Conservation (phyloP, 164 flowering plant species). For the Aristolochia contorta region DNA sequence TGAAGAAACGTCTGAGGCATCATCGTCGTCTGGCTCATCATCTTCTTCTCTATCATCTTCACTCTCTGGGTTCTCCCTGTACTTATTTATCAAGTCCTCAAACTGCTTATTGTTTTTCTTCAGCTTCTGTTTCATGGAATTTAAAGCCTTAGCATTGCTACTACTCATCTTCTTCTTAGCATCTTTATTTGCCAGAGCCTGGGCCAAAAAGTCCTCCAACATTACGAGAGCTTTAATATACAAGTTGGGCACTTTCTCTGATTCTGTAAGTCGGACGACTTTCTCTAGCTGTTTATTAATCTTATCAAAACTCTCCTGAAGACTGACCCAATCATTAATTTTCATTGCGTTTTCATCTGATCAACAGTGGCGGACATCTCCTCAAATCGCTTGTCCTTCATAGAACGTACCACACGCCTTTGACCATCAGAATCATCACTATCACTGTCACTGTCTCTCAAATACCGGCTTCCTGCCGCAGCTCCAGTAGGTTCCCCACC, state of each 20-base stretch:
- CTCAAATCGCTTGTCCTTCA: constrained; percentile 75
- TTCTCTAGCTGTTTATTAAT: constrained; percentile 87
- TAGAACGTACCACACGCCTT: constrained; percentile 62
- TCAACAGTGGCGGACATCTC: constrained; percentile 67
- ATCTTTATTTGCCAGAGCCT: constrained; percentile 81
- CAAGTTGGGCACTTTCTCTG: constrained; percentile 49
- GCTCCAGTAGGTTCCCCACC: constrained; percentile 23
- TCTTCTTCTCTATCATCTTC: constrained; percentile 46
- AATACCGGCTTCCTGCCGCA: constrained; percentile 36
- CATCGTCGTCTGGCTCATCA: constrained; percentile 20
- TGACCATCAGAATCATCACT: constrained; percentile 62
- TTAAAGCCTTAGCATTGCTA: constrained; percentile 77
- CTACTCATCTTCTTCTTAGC: constrained; percentile 91
- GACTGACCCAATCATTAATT: constrained; percentile 91
- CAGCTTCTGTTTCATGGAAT: constrained; percentile 87
- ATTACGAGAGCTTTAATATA: constrained; percentile 73
- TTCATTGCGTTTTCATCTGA: constrained; percentile 93
- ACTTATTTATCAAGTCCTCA: constrained; percentile 65
- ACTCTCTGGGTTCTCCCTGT: constrained; percentile 62
- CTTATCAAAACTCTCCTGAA: constrained; percentile 81
- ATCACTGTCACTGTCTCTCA: constrained; percentile 34
- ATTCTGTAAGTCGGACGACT: constrained; percentile 69
- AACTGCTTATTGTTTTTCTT: constrained; percentile 86
- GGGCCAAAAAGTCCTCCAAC: constrained; percentile 68
- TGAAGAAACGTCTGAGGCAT: constrained; percentile 23